phyloP scores from a whole-genome alignment of 1,284 basidiomycete genomes.

The Melanopsichium pennsylvanicum region DNA sequence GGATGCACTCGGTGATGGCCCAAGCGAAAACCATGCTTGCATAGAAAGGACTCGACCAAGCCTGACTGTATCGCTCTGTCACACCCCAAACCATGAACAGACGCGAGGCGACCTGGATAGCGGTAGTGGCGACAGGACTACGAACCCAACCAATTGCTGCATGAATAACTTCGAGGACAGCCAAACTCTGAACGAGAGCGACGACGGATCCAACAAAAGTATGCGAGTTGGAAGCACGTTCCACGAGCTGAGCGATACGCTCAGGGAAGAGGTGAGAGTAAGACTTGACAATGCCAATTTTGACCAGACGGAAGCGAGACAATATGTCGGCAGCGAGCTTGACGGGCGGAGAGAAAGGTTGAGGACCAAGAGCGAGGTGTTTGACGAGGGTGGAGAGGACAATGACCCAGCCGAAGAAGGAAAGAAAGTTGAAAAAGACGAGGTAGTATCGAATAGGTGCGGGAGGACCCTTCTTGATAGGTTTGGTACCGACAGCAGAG shows the following conservation, averaged over 20 bases:
- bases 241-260: slow-evolving; percentile 37
- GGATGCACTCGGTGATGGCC: slow-evolving; percentile 88
- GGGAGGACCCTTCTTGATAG: slow-evolving; percentile 27
- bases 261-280: slow-evolving; percentile 42
- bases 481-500: slow-evolving; percentile 18
- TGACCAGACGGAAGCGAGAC: slow-evolving; percentile 45
- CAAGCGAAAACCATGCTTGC: slow-evolving; percentile 92
- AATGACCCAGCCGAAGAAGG: slow-evolving; percentile 59
- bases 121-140: slow-evolving; percentile 81
- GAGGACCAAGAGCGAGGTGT: slow-evolving; percentile 50
- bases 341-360: slow-evolving; percentile 33
- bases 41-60: slow-evolving; percentile 76
- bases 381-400: slow-evolving; percentile 54
- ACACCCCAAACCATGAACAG: slow-evolving; percentile 84
- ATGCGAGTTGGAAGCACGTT: slow-evolving; percentile 49
- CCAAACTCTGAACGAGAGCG: slow-evolving; percentile 53
- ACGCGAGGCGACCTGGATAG: slow-evolving; percentile 84
- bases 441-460: slow-evolving; percentile 44
- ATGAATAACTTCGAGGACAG: slow-evolving; percentile 71
- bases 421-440: slow-evolving; percentile 53
- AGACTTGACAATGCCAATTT: slow-evolving; percentile 40
- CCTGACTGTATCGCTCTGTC: slow-evolving; percentile 52
- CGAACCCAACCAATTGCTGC: slow-evolving; percentile 82
- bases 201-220: slow-evolving; percentile 50
- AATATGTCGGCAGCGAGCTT: slow-evolving; percentile 30